phyloP scores from a whole-genome alignment of 164 flowering plant species.

The Chimonanthus praecox region DNA sequence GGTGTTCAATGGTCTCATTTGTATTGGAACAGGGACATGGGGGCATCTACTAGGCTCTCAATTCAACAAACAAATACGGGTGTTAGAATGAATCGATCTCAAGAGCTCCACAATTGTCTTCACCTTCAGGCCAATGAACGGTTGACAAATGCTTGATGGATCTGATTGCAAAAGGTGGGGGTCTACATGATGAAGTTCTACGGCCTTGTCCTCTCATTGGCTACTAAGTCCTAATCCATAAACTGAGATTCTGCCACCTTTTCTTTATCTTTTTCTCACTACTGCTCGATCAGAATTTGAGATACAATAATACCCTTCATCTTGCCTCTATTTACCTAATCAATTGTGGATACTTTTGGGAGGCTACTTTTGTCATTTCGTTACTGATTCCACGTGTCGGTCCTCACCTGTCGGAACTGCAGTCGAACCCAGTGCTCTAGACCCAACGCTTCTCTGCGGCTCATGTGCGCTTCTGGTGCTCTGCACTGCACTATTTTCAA shows the following conservation, averaged over 20 bases:
- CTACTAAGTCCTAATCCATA: no score
- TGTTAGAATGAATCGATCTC: no score
- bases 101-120: no score
- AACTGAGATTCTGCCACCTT: not conserved
- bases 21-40: no score
- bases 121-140: no score
- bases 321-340: not conserved
- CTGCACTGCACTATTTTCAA: not conserved
- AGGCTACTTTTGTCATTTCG: not conserved
- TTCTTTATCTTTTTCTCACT: not conserved
- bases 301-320: not conserved
- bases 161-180: no score
- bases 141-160: no score
- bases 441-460: not conserved
- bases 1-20: no score
- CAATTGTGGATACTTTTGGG: not conserved
- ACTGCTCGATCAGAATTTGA: not conserved
- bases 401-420: not conserved
- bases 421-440: not conserved
- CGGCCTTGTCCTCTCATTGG: no score
- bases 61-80: no score
- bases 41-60: no score
- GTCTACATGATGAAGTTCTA: no score
- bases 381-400: not conserved
- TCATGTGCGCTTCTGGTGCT: constrained; percentile 3